Evolutionary conservation across 257 asterid species (phyloP).

Genomic region (Nyctanthes arbortristis): DNA sequence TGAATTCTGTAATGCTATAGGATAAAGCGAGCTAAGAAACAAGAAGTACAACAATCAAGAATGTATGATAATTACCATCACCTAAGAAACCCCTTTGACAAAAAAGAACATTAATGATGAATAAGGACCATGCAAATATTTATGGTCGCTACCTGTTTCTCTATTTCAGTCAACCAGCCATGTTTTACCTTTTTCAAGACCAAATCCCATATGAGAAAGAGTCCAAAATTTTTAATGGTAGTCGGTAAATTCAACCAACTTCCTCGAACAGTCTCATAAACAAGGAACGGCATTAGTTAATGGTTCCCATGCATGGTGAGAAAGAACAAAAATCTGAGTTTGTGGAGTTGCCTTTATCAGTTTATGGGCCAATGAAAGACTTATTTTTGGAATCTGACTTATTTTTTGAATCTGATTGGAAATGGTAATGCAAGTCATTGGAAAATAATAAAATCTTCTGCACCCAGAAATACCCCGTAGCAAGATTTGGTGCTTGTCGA

Average conservation of each 20-base stretch:
- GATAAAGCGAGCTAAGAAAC: constrained; percentile 60
- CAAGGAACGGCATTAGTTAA: not conserved
- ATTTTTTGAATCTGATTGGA: not conserved
- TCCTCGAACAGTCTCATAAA: not conserved
- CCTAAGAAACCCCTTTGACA: not conserved
- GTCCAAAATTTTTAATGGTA: not conserved
- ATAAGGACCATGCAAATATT: not conserved
- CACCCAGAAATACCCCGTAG: too few relatives aligned
- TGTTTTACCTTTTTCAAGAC: not conserved
- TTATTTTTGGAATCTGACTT: not conserved
- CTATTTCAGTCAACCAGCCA: not conserved
- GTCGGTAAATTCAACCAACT: not conserved
- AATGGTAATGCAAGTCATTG: not conserved
- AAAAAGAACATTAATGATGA: not conserved
- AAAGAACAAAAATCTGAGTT: not conserved
- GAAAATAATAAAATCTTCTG: not conserved
- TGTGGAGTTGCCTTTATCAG: not conserved
- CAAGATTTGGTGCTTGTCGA: not conserved
- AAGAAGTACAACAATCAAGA: constrained; percentile 7
- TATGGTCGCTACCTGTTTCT: not conserved
- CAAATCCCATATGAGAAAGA: constrained; percentile 8
- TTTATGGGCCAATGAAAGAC: not conserved
- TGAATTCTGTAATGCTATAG: constrained; percentile 54
- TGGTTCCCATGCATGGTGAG: not conserved
- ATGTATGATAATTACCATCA: not conserved